Evolutionary conservation across 345 rosid species (phyloP), one percentile per base, ranked within the genome.

Genomic region (Syzygium oleosum): DNA sequence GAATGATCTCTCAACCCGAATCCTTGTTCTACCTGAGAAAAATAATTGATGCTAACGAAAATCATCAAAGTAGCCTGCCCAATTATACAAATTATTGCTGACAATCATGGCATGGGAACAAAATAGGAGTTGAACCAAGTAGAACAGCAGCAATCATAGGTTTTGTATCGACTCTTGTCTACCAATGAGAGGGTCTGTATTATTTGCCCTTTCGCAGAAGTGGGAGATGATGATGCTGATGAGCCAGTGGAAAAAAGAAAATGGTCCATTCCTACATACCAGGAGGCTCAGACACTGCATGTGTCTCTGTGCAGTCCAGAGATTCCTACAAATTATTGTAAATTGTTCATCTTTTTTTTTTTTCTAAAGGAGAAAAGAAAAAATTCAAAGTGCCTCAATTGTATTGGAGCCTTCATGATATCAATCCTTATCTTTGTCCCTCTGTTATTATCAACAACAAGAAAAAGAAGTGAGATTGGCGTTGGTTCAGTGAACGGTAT

Each of bases 381-480:
- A 23, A 25, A 84, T 84, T 49, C 29, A 49, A 23, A 46, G 55
- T 25, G 29, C 12, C 85, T 21, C 52, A 13, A 29, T 46, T 46
- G 85, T 12, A 25, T 51, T 51, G 52, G 38, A 16, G 85, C 25
- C 14, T 34, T 73, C 80, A 25, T 52, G 86, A 34, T 84, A 53
- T 21, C 41, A 84, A 29, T 14, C 34, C 85, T 86, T 34, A 87
- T 86, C 90, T 87, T 85, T 89, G 87, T 51, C 21, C 91, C 91
- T 88, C 92, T 91, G 29, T 90, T 89, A 88, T 92, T 90, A 92
- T 90, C 90, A 87, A 91, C 85, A 19, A 10, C 1, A 3, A 38
- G 25, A 38, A 73, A 38, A 38, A 73, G 15, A 38, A 73, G 43
- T 10, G 49, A 68, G 4, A 34, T 17, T 68, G 25, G 14, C 3